Conservation (phyloP, 2,329 filamentous ascomycete species). For the Fusarium liriodendri region DNA sequence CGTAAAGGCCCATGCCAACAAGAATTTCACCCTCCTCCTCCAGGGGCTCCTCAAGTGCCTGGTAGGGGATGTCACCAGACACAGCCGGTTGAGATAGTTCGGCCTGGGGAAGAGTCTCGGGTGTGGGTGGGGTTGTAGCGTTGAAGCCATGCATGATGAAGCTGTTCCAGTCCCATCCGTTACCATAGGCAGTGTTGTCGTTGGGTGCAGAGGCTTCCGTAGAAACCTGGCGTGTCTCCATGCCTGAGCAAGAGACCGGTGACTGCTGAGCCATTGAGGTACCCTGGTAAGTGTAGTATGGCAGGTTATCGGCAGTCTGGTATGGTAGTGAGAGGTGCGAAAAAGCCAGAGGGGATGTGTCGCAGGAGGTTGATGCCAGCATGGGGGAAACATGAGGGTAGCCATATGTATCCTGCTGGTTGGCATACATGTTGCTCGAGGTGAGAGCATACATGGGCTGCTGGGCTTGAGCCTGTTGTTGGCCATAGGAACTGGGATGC, state of each 20-base stretch:
- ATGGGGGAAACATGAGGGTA: conserved; percentile 63
- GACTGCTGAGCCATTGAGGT: conserved; percentile 51
- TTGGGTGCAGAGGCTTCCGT: conserved; percentile 47
- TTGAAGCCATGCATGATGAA: conserved; percentile 59
- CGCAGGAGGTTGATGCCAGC: conserved; percentile 66
- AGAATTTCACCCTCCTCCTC: conserved; percentile 77
- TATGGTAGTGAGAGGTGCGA: conserved; percentile 65
- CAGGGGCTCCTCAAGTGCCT: conserved; percentile 59
- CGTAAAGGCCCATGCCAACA: conserved; percentile 86
- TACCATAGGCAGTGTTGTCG: conserved; percentile 21
- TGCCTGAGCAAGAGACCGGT: conserved; percentile 42
- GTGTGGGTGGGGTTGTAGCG: conserved; percentile 67
- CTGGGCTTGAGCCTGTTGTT: conserved; percentile 52
- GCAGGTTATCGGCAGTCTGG: conserved; percentile 50
- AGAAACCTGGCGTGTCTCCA: conserved; percentile 29
- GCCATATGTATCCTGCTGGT: conserved; percentile 55
- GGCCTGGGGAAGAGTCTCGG: conserved; percentile 66
- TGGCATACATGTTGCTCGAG: conserved; percentile 50
- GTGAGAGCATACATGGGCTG: conserved; percentile 54
- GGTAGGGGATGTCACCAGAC: conserved; percentile 63
- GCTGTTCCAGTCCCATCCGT: conserved; percentile 56
- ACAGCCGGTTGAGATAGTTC: conserved; percentile 61
- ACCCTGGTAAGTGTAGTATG: conserved; percentile 54
- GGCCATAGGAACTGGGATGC: conserved; percentile 73
- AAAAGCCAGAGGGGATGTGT: conserved; percentile 67